Evolutionary conservation across 495 filamentous ascomycete species (phyloP), one percentile per base, ranked within the genome.

Genomic region (Saxophila tyrrhenica): DNA sequence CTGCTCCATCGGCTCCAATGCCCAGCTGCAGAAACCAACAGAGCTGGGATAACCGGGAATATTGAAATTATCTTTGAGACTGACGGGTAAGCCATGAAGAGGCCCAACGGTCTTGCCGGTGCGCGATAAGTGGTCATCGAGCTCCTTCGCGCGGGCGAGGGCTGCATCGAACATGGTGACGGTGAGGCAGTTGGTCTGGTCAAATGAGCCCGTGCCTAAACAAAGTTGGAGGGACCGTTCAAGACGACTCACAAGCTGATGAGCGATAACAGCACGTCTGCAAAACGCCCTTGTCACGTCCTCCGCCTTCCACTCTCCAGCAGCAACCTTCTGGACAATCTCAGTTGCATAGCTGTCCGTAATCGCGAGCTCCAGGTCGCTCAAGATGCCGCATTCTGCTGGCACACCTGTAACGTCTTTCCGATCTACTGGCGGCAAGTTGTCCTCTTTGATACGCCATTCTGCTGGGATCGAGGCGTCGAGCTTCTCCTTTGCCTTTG

Each of bases 81-180:
- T 52, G 13, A 70, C 50, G 0, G 67, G 68, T 0, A 69, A 41
- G 23, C 68, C 68, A 51, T 69, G 67, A 9, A 70, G 58, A 1
- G 67, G 67, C 0, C 80, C 79, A 5, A 73, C 57, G 16, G 77
- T 72, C 38, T 61, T 61, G 15, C 65, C 65, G 22, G 62, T 59
- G 7, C 48, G 21, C 5, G 56, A 47, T 39, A 66, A 64, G 51
- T 70, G 60, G 1, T 61, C 61, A 25, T 88, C 86, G 0, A 86
- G 76, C 16, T 67, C 60, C 48, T 69, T 71, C 1, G 86, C 86
- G 19, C 72, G 73, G 42, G 69, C 62, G 7, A 89, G 68, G 11
- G 82, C 84, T 11, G 72, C 68, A 11, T 78, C 71, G 64, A 86
- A 86, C 58, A 82, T 76, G 1, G 78, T 71, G 43, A 86, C 83